Evolutionary conservation across 1,284 basidiomycete genomes (phyloP).

Genomic region (Cutaneotrichosporon sp.): DNA sequence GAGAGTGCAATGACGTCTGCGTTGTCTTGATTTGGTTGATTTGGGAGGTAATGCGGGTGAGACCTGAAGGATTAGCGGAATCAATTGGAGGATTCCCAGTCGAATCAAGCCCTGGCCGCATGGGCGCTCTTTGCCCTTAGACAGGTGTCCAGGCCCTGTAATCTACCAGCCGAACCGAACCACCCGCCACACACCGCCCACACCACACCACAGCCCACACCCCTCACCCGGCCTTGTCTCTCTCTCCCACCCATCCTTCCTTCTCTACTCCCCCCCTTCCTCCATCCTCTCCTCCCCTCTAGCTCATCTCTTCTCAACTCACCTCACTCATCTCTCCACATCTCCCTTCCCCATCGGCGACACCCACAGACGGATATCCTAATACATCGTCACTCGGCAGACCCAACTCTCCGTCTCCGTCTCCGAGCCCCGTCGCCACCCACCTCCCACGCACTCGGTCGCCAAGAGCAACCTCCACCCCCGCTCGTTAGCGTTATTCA

Average conservation of each 20-base stretch:
- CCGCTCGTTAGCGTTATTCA: background rate
- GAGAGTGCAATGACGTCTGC: background rate
- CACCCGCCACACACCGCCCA: too few relatives aligned
- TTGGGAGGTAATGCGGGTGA: too few relatives aligned
- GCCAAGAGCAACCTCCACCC: background rate
- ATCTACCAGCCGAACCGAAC: too few relatives aligned
- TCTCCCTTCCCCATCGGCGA: background rate
- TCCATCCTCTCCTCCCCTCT: background rate
- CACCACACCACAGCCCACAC: too few relatives aligned
- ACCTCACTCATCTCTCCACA: background rate
- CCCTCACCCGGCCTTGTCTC: background rate
- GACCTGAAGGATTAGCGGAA: background rate
- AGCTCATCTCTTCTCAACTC: background rate
- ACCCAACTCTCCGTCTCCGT: background rate
- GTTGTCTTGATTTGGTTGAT: too few relatives aligned
- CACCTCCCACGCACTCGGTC: too few relatives aligned
- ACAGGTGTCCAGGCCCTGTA: too few relatives aligned
- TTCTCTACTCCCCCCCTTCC: constrained; percentile 1
- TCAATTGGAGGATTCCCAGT: background rate
- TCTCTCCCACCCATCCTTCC: background rate
- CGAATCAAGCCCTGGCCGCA: too few relatives aligned
- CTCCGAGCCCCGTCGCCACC: background rate
- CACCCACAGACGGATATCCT: background rate
- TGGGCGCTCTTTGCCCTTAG: too few relatives aligned
- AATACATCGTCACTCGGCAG: background rate